Conservation (phyloP, 495 filamentous ascomycete species). For the Xylaria flabelliformis region DNA sequence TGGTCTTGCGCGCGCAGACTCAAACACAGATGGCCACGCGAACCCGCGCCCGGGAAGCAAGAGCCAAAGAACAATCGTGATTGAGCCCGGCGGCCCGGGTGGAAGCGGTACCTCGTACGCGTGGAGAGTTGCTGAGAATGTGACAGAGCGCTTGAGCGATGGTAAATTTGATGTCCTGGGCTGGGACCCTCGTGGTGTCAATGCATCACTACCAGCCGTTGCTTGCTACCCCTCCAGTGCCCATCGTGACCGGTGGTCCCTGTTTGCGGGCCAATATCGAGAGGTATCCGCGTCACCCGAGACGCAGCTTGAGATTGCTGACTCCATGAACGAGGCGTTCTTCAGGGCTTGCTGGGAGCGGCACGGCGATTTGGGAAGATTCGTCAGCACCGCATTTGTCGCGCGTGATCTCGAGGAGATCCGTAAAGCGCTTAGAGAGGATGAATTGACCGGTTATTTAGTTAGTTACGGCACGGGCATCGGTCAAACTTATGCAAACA, state of each 20-base stretch:
- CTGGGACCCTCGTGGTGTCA: conserved; percentile 64
- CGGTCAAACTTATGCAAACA: conserved; percentile 52
- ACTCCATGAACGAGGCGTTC: conserved; percentile 49
- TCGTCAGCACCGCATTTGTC: conserved; percentile 52
- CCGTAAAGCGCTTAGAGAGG: conserved; percentile 54
- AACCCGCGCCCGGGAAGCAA: conserved; percentile 37
- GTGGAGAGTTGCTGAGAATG: conserved; percentile 43
- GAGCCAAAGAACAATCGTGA: conserved; percentile 54
- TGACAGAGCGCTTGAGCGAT: conserved; percentile 48
- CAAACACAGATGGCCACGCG: not conserved
- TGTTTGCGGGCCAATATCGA: conserved; percentile 47
- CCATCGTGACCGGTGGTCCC: conserved; percentile 50
- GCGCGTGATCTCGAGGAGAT: conserved; percentile 59
- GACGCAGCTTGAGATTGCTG: conserved; percentile 46
- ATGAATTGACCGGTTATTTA: conserved; percentile 65
- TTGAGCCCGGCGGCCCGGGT: conserved; percentile 56
- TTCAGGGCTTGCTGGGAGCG: conserved; percentile 52
- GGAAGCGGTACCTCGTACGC: conserved; percentile 51
- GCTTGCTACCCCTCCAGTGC: conserved; percentile 57
- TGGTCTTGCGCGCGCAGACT: conserved; percentile 42
- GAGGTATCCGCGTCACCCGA: conserved; percentile 42
- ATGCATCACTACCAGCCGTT: conserved; percentile 54
- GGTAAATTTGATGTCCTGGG: conserved; percentile 57
- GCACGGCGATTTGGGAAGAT: conserved; percentile 51
- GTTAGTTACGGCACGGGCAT: conserved; percentile 74